phyloP scores from a whole-genome alignment of 2,329 filamentous ascomycete genomes.

The Colletotrichum shisoi region DNA sequence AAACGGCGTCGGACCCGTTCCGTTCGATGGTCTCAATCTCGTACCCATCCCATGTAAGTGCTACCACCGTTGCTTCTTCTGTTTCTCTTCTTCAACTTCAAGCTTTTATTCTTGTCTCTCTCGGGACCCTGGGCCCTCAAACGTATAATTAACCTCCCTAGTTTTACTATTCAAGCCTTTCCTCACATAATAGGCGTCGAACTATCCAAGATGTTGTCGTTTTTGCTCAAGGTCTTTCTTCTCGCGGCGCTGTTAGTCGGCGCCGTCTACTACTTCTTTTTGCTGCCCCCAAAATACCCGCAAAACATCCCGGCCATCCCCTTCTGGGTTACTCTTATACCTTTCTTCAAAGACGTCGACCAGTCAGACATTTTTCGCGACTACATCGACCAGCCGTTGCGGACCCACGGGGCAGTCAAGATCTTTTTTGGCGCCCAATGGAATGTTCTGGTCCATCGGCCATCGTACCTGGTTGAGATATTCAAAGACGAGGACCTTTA shows the following conservation, averaged over 20 bases:
- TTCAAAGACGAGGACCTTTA: constrained; percentile 47
- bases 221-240: constrained; percentile 26
- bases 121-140: not conserved
- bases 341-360: constrained; percentile 54
- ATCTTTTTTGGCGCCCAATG: constrained; percentile 59
- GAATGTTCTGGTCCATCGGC: constrained; percentile 57
- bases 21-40: constrained; percentile 4
- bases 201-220: constrained; percentile 19
- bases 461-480: constrained; percentile 53
- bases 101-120: not conserved
- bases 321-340: constrained; percentile 54
- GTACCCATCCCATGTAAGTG: constrained; percentile 13
- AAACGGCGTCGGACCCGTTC: constrained; percentile 2
- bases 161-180: not conserved
- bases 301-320: constrained; percentile 54
- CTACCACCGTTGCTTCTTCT: not conserved
- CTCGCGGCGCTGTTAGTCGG: constrained; percentile 16
- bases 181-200: not conserved
- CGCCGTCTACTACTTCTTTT: constrained; percentile 36
- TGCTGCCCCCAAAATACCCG: constrained; percentile 44
- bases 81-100: not conserved
- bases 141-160: constrained; percentile 29
- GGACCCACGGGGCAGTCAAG: constrained; percentile 55
- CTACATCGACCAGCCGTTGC: constrained; percentile 52
- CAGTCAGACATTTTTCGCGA: constrained; percentile 52